Conservation (phyloP, 2,329 filamentous ascomycete genomes). For the Lecanosticta acicola region DNA sequence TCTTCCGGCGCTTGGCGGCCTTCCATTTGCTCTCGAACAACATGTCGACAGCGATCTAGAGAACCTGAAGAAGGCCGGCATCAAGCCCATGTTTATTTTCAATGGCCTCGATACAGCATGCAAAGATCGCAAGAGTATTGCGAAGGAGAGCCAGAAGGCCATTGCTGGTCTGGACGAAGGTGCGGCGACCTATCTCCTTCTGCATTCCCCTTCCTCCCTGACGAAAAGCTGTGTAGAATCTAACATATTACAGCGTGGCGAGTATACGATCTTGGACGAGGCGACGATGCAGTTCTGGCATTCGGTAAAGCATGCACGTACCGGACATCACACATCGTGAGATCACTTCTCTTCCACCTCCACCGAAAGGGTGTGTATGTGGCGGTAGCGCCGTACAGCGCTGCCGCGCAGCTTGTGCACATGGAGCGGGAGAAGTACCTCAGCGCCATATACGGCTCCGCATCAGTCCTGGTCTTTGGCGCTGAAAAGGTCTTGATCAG, state of each 20-base stretch:
- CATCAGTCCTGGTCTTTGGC: constrained; percentile 80
- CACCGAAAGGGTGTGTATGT: constrained; percentile 65
- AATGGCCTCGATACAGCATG: constrained; percentile 63
- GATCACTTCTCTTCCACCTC: constrained; percentile 70
- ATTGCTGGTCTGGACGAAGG: constrained; percentile 34
- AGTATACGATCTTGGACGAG: constrained; percentile 74
- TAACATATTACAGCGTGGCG: constrained; percentile 59
- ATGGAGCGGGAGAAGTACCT: constrained; percentile 65
- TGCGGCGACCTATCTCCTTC: neutral
- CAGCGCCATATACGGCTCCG: constrained; percentile 74
- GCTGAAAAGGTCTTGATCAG: constrained; percentile 66
- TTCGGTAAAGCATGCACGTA: constrained; percentile 78
- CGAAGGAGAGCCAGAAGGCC: constrained; percentile 23
- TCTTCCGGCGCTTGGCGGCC: constrained; percentile 79
- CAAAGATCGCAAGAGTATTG: constrained; percentile 24
- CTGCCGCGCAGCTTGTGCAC: constrained; percentile 75
- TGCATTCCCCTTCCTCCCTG: neutral
- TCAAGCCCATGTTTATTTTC: constrained; percentile 85
- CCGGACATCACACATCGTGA: constrained; percentile 65
- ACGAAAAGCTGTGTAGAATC: neutral
- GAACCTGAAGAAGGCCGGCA: constrained; percentile 58
- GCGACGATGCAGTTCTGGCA: constrained; percentile 73
- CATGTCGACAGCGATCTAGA: constrained; percentile 71
- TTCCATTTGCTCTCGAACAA: constrained; percentile 69
- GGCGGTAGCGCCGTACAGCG: constrained; percentile 79